Conservation (phyloP, 768 basidiomycete genomes). For the Lactarius quietus region DNA sequence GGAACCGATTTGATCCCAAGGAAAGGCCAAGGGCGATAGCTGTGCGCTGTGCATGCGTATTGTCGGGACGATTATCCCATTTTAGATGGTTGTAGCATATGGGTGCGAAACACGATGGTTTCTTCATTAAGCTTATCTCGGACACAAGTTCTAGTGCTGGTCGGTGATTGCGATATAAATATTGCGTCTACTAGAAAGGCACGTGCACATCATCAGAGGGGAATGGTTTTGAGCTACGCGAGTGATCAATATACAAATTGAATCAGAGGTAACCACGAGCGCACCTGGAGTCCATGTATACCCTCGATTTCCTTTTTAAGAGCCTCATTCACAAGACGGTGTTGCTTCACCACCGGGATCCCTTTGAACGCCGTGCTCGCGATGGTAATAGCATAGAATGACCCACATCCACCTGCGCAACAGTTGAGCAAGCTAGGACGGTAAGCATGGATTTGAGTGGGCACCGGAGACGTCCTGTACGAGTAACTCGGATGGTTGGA, state of each 20-base stretch:
- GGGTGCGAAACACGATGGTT: not conserved
- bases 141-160: not conserved
- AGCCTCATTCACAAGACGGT: slow-evolving; percentile 80
- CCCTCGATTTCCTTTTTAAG: slow-evolving; percentile 86
- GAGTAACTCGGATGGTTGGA: slow-evolving; percentile 74
- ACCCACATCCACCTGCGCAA: slow-evolving; percentile 87
- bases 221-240: slow-evolving; percentile 21
- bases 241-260: not conserved
- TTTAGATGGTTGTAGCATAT: not conserved
- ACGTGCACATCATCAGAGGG: slow-evolving; percentile 2
- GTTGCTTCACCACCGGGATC: slow-evolving; percentile 86
- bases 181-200: slow-evolving; percentile 9
- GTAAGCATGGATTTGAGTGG: slow-evolving; percentile 8
- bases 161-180: not conserved
- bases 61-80: not conserved
- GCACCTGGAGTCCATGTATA: slow-evolving; percentile 92
- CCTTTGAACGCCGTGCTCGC: slow-evolving; percentile 84
- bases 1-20: not conserved
- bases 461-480: slow-evolving; percentile 96
- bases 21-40: not conserved
- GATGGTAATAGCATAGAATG: slow-evolving; percentile 91
- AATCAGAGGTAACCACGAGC: slow-evolving; percentile 26
- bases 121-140: slow-evolving; percentile 5
- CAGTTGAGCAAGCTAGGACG: not conserved
- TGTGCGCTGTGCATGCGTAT: not conserved